Percentiles rank a stretch among this genome's conserved stretches.
phyloP scores from a whole-genome alignment of 768 basidiomycete genomes.

The Leucocoprinus birnbaumii region DNA sequence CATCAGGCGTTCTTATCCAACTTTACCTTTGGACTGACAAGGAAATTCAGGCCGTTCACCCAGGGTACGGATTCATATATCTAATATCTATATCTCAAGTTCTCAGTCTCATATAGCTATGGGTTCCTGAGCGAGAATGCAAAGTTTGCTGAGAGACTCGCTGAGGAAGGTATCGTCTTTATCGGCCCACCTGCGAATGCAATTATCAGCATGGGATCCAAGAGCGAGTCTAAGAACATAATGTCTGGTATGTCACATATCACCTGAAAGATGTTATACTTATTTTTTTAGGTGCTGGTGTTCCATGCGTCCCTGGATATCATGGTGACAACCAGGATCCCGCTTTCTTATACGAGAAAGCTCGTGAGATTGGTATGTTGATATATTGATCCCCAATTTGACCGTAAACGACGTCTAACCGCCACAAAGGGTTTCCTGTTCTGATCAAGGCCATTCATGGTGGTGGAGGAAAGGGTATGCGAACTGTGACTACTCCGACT shows the following conservation, averaged over 20 bases:
- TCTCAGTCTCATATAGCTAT: constrained; percentile 43
- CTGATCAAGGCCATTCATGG: constrained; percentile 97
- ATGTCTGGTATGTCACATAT: constrained; percentile 60
- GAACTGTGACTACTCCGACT: constrained; percentile 58
- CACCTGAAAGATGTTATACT: background rate
- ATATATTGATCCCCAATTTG: background rate
- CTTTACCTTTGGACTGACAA: background rate
- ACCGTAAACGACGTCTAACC: background rate
- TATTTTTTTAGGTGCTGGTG: constrained; percentile 62
- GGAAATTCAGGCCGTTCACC: constrained; percentile 77
- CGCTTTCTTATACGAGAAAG: constrained; percentile 62
- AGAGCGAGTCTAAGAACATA: constrained; percentile 96
- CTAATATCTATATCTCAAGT: background rate
- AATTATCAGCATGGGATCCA: constrained; percentile 93
- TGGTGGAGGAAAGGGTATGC: constrained; percentile 96
- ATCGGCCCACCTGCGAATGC: constrained; percentile 89
- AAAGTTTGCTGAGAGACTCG: constrained; percentile 68
- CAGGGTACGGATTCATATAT: constrained; percentile 55
- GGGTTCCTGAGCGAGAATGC: constrained; percentile 95
- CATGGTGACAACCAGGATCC: constrained; percentile 83
- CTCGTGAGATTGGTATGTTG: constrained; percentile 61
- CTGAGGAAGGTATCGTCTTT: constrained; percentile 80
- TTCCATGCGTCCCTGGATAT: constrained; percentile 94
- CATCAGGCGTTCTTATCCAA: constrained; percentile 17
- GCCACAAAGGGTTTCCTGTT: constrained; percentile 70